phyloP scores from a whole-genome alignment of 805 yeast genomes.

The Metschnikowia noctiluminum region DNA sequence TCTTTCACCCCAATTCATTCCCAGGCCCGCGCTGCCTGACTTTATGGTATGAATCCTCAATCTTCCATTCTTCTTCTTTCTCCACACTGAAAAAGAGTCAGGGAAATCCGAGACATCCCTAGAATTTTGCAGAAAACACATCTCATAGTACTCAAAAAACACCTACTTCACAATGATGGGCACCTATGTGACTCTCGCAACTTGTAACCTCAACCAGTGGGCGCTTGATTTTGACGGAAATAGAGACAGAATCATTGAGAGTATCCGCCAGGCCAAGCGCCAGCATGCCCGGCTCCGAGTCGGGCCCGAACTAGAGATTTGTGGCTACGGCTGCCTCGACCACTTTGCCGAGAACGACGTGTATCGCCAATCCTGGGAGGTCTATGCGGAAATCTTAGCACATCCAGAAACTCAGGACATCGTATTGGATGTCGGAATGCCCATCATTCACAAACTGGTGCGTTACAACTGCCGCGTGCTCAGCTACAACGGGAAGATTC shows the following conservation, averaged over 20 bases:
- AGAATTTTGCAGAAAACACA: too few species aligned
- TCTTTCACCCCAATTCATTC: too few species aligned
- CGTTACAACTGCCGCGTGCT: conserved; percentile 89
- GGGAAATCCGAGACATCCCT: too few species aligned
- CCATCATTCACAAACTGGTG: conserved; percentile 80
- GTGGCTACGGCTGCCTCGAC: conserved; percentile 94
- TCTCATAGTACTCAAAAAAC: too few species aligned
- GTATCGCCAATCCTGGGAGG: conserved; percentile 91
- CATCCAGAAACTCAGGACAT: conserved; percentile 72
- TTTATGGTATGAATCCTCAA: too few species aligned
- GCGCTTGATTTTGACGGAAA: conserved; percentile 97
- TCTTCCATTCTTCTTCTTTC: too few species aligned
- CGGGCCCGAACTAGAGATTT: conserved; percentile 93
- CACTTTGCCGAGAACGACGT: conserved; percentile 90
- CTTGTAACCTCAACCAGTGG: conserved; percentile 98
- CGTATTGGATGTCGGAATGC: conserved; percentile 91
- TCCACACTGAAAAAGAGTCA: too few species aligned
- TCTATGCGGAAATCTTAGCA: conserved; percentile 72
- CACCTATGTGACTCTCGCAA: conserved; percentile 81
- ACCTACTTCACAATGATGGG: conserved; percentile 51
- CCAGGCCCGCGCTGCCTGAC: too few species aligned
- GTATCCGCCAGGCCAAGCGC: conserved; percentile 72
- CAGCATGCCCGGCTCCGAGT: conserved; percentile 80
- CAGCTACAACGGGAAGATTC: conserved; percentile 72
- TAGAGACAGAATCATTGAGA: conserved; percentile 81